Conservation (phyloP, 2,329 filamentous ascomycete species). For the Ophiostoma sp. region DNA sequence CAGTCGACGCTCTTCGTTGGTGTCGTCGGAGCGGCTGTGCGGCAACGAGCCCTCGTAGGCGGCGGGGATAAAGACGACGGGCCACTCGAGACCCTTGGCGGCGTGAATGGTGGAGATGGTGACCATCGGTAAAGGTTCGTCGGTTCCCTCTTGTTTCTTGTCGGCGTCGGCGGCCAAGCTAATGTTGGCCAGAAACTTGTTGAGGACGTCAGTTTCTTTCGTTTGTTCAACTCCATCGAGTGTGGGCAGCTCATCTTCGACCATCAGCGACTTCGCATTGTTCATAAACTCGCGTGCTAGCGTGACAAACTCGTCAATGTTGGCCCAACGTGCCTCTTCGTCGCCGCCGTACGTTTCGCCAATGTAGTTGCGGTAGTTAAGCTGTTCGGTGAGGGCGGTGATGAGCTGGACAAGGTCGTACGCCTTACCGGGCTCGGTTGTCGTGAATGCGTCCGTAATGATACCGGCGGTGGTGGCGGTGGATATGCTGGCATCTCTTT, state of each 20-base stretch:
- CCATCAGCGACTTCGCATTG: constrained; percentile 41
- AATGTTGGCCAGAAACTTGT: constrained; percentile 85
- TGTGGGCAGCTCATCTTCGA: constrained; percentile 58
- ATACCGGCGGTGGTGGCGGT: neutral
- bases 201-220: constrained; percentile 64
- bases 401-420: constrained; percentile 49
- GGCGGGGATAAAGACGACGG: constrained; percentile 87
- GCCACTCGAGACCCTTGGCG: constrained; percentile 95
- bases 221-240: constrained; percentile 72
- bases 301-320: constrained; percentile 82
- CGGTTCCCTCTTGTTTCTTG: constrained; percentile 46
- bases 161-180: constrained; percentile 80
- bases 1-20: constrained; percentile 81
- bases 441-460: neutral
- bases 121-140: constrained; percentile 57
- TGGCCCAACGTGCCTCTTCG: constrained; percentile 78
- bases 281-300: constrained; percentile 71
- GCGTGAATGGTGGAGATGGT: constrained; percentile 97
- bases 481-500: neutral
- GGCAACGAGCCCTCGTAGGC: constrained; percentile 90
- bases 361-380: constrained; percentile 74
- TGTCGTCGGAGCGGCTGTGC: constrained; percentile 81
- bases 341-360: constrained; percentile 70
- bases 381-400: constrained; percentile 59
- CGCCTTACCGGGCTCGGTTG: neutral